Base-by-base conservation (phyloP, 73 alveolate genomes). In the Loxodes magnus region DNA sequence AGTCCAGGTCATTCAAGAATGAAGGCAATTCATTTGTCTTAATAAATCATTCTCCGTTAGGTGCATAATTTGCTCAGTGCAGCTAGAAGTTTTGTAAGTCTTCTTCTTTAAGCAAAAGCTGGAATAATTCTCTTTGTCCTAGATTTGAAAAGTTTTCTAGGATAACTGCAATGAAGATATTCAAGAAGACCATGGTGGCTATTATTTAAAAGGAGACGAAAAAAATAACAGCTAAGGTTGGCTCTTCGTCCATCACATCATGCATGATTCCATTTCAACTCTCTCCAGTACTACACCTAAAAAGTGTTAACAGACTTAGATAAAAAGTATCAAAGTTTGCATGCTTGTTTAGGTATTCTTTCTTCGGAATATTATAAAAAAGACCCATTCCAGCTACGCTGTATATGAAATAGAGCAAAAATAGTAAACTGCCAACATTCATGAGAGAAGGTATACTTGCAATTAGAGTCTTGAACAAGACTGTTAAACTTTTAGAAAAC, bases 221-320 rank as follows among this genome's bases (percentile, higher is more conserved):
- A 42, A 15, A 59, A 0, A 59, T 15, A 12, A 41, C 6, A 22
- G 49, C 59, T 9, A 19, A 16, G 25, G 7, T 6, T 7, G 49
- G 42, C 12, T 24, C 25, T 1, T 46, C 48, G 44, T 20, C 34
- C 0, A 35, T 46, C 15, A 20, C 25, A 59, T 87, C 98, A 60
- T 64, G 70, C 96, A 84, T 84, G 12, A 89, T 61, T 34, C 53
- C 61, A 43, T 82, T 77, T 94, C 96, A 89, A 53, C 58, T 54
- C 54, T 89, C 96, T 9, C 98, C 98, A 23, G 96, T 89, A n/a
- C 52, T 38, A 17, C 71, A 68, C n/a, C 74, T 41, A 56, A 79
- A 71, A 16, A 79, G 69, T 6, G 66, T 28, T 22, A 73, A 50
- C 51, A 73, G 66, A 5, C 80, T 61, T 58, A 62, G 28, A 73